These are phyloP conservation scores for Aspergillus fructus DNA, from an alignment of 2,329 filamentous ascomycete genomes.

Conservation along the genomic window DNA sequence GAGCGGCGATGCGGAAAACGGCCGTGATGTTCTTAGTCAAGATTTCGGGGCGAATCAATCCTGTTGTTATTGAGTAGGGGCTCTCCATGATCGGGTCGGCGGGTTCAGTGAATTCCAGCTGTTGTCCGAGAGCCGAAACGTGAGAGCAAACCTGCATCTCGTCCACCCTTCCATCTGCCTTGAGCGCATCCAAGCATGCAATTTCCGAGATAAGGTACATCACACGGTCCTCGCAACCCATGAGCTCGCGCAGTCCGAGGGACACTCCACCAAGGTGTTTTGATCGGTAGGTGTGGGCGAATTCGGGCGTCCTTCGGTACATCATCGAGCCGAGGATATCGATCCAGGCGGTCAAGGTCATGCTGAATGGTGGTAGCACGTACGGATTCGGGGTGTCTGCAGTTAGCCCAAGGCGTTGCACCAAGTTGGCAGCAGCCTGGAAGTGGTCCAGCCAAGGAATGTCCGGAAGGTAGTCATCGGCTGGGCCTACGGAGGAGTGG, in stretches of 20 bases:
- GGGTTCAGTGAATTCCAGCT: slow-evolving; percentile 79
- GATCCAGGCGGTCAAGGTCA: slow-evolving; percentile 87
- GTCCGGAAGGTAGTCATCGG: slow-evolving; percentile 80
- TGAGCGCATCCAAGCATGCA: slow-evolving; percentile 88
- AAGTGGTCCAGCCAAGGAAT: slow-evolving; percentile 98
- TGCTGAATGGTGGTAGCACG: slow-evolving; percentile 80
- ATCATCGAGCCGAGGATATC: slow-evolving; percentile 95
- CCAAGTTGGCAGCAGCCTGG: slow-evolving; percentile 80
- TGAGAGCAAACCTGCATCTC: slow-evolving; percentile 85
- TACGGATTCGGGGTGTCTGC: slow-evolving; percentile 63
- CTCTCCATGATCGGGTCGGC: slow-evolving; percentile 61
- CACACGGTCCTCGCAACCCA: slow-evolving; percentile 95
- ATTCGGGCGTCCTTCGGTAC: slow-evolving; percentile 78
- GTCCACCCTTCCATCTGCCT: slow-evolving; percentile 73
- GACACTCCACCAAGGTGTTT: slow-evolving; percentile 70
- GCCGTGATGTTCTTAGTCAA: slow-evolving; percentile 85
- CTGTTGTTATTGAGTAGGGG: slow-evolving; percentile 57
- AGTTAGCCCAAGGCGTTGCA: slow-evolving; percentile 80
- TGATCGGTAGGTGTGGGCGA: slow-evolving; percentile 92
- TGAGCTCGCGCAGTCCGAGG: slow-evolving; percentile 83
- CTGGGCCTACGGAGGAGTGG: slow-evolving; percentile 85
- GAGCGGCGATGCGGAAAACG: slow-evolving; percentile 86
- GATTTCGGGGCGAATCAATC: slow-evolving; percentile 76
- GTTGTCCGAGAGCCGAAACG: slow-evolving; percentile 80
- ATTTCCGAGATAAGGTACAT: slow-evolving; percentile 99